These are phyloP conservation scores for Thozetella sp. DNA, from an alignment of 495 filamentous ascomycete species.

Conservation along the genomic window DNA sequence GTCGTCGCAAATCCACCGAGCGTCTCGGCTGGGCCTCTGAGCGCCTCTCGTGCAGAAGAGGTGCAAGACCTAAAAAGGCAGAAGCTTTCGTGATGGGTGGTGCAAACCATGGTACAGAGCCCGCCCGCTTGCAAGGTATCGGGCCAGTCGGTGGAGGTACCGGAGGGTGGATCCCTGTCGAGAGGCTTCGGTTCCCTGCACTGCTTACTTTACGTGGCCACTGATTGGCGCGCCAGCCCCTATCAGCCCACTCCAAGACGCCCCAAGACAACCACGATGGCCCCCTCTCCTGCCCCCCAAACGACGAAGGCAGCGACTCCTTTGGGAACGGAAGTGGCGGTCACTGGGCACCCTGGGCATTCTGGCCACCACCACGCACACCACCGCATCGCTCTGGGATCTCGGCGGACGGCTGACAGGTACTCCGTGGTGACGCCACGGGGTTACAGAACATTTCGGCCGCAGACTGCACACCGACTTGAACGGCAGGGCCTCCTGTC, in stretches of 20 bases:
- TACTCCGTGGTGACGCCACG: no score
- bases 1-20: no score
- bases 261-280: not conserved
- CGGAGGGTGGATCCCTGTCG: not conserved
- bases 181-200: not conserved
- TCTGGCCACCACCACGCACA: no score
- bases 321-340: not conserved
- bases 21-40: no score
- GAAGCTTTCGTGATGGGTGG: not conserved
- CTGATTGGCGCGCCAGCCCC: not conserved
- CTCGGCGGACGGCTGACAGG: no score
- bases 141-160: not conserved
- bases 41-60: no score
- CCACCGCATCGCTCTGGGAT: no score
- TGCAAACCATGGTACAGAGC: not conserved
- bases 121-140: not conserved
- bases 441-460: no score
- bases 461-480: no score
- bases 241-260: no score
- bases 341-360: not conserved
- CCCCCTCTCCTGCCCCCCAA: not conserved
- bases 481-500: no score
- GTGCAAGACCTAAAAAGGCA: no score
- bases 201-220: not conserved
- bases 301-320: not conserved